phyloP scores from a whole-genome alignment of 2,329 filamentous ascomycete genomes.

The Colletotrichum tropicale region DNA sequence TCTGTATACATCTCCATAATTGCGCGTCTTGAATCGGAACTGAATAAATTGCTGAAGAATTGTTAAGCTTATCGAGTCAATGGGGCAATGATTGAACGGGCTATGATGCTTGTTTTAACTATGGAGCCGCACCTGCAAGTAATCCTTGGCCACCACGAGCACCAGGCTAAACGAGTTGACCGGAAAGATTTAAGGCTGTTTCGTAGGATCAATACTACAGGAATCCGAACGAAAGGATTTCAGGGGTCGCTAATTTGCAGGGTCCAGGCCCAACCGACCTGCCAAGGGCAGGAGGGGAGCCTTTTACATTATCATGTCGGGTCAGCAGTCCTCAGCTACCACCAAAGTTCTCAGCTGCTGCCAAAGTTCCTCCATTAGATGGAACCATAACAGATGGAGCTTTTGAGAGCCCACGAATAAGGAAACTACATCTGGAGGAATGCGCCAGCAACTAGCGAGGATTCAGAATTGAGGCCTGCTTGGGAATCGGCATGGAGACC shows the following conservation, averaged over 20 bases:
- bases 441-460: neutral
- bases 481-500: neutral
- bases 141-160: neutral
- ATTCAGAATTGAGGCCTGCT: neutral
- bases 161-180: neutral
- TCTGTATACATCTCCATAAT: neutral
- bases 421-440: neutral
- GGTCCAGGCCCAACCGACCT: neutral
- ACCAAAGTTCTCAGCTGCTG: neutral
- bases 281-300: neutral
- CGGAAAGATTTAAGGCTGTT: neutral
- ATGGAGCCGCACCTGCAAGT: neutral
- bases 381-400: neutral
- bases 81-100: neutral
- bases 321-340: neutral
- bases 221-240: neutral
- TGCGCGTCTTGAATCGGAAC: neutral
- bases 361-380: neutral
- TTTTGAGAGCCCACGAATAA: neutral
- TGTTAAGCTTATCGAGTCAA: neutral
- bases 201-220: neutral
- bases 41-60: neutral
- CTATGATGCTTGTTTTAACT: neutral
- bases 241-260: neutral
- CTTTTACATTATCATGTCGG: neutral